phyloP scores from a whole-genome alignment of 495 filamentous ascomycete genomes.

The Tricharina praecox region DNA sequence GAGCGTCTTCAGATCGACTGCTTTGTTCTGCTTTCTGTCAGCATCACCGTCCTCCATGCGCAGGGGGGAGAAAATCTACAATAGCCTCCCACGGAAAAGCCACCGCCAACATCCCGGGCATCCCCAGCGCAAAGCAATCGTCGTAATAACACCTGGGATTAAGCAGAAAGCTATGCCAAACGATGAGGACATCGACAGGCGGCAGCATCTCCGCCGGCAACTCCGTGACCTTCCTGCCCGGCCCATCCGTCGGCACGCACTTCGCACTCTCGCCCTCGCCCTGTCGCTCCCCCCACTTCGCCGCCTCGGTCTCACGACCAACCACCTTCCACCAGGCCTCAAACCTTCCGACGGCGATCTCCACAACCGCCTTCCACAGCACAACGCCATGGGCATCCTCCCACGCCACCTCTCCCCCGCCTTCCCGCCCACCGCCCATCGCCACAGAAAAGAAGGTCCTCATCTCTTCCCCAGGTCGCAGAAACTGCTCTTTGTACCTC shows the following conservation, averaged over 20 bases:
- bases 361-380: constrained; percentile 61
- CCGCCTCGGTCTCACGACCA: constrained; percentile 18
- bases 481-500: neutral
- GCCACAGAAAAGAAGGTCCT: constrained; percentile 30
- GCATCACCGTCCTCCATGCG: neutral
- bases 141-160: constrained; percentile 66
- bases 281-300: constrained; percentile 16
- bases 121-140: constrained; percentile 49
- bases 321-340: constrained; percentile 48
- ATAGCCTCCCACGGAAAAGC: constrained; percentile 58
- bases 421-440: neutral
- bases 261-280: constrained; percentile 8
- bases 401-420: neutral
- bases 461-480: neutral
- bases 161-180: constrained; percentile 76
- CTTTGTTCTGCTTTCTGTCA: constrained; percentile 28
- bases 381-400: constrained; percentile 39
- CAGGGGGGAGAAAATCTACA: constrained; percentile 10
- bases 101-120: constrained; percentile 42
- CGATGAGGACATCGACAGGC: constrained; percentile 47
- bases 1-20: constrained; percentile 48
- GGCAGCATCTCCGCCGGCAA: neutral
- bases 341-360: constrained; percentile 51
- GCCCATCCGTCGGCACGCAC: constrained; percentile 6
- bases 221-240: constrained; percentile 12